phyloP scores from a whole-genome alignment of 148 eudicot species.

The Vaccinium myrtillus region DNA sequence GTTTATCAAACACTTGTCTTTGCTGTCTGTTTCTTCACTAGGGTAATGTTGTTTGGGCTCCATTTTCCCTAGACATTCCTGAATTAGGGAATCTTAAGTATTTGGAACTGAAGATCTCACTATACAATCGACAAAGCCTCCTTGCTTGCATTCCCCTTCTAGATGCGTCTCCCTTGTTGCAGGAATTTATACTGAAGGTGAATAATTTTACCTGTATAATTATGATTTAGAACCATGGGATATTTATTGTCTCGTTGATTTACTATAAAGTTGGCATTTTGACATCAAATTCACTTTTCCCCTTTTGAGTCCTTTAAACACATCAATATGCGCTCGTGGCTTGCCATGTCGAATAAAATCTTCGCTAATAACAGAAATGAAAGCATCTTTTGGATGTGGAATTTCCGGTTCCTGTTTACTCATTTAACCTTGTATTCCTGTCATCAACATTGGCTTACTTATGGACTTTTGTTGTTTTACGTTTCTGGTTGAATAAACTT shows the following conservation, averaged over 20 bases:
- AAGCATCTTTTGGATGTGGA: neutral
- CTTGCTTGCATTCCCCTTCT: conserved; percentile 2
- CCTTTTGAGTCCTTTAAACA: neutral
- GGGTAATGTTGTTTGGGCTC: neutral
- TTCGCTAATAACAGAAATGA: no score
- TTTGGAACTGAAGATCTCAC: neutral
- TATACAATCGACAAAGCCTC: neutral
- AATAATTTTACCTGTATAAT: neutral
- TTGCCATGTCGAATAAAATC: neutral
- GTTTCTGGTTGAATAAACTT: neutral
- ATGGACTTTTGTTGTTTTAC: neutral
- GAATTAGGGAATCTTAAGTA: neutral
- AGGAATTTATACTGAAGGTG: neutral
- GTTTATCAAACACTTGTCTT: neutral
- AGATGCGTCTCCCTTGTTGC: neutral
- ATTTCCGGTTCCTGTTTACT: no score
- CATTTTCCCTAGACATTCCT: neutral
- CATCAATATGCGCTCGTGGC: neutral
- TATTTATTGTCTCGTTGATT: neutral
- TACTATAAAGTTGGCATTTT: neutral
- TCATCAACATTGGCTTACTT: neutral
- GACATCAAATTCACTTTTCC: neutral
- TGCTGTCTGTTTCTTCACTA: neutral
- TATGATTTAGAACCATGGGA: neutral
- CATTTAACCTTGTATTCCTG: neutral